phyloP scores from a whole-genome alignment of 2,329 filamentous ascomycete genomes.

The Penicillium janthinellum region DNA sequence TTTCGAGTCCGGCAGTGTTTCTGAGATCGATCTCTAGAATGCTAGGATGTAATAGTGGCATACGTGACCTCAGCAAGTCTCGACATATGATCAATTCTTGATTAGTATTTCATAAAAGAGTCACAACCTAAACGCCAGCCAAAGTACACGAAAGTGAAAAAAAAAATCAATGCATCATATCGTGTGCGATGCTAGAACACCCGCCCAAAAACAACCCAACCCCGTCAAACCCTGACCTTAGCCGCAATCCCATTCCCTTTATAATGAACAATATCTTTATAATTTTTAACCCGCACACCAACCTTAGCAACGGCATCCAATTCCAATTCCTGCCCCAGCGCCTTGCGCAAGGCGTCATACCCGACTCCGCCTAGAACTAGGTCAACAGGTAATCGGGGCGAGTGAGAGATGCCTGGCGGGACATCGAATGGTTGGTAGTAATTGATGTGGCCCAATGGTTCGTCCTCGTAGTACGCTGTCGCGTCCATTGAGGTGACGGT shows the following conservation, averaged over 20 bases:
- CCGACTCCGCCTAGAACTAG: constrained; percentile 78
- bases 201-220: not conserved
- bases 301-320: constrained; percentile 78
- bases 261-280: constrained; percentile 73
- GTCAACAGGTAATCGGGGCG: constrained; percentile 77
- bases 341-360: constrained; percentile 76
- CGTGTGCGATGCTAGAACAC: not conserved
- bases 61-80: not conserved
- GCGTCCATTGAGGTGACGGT: constrained; percentile 80
- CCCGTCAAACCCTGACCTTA: constrained; percentile 48
- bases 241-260: constrained; percentile 70
- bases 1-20: not conserved
- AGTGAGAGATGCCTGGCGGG: constrained; percentile 70
- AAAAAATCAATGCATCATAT: not conserved
- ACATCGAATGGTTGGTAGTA: constrained; percentile 75
- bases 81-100: not conserved
- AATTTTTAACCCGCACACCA: constrained; percentile 72
- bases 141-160: not conserved
- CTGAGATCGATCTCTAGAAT: not conserved
- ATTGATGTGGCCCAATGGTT: constrained; percentile 74
- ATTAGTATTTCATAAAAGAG: not conserved
- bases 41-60: not conserved
- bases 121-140: not conserved
- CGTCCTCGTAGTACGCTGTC: constrained; percentile 78
- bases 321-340: constrained; percentile 76